phyloP scores from a whole-genome alignment of 2,329 filamentous ascomycete genomes.

The Tolypocladium pustulatum region DNA sequence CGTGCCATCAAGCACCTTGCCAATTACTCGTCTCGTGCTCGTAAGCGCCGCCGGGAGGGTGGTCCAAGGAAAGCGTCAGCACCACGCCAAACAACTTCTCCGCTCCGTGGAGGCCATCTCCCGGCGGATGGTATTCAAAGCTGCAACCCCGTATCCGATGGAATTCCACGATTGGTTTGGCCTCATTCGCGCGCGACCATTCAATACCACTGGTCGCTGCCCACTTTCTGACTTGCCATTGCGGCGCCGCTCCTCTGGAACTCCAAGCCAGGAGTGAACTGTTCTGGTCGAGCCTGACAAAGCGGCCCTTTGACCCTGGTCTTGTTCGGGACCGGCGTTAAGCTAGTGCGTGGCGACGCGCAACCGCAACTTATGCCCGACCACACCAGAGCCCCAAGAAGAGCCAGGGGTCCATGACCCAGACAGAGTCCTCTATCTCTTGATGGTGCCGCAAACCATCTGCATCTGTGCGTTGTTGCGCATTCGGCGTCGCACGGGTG shows the following conservation, averaged over 20 bases:
- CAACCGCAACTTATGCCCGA: background rate
- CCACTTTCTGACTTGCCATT: background rate
- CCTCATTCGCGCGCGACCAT: background rate
- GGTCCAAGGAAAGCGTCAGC: background rate
- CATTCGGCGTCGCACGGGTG: background rate
- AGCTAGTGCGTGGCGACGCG: background rate
- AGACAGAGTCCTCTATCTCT: background rate
- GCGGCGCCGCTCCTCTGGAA: background rate
- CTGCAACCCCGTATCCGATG: background rate
- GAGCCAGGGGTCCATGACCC: background rate
- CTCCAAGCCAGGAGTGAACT: background rate
- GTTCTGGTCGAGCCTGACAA: background rate
- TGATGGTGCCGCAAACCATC: background rate
- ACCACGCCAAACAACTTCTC: background rate
- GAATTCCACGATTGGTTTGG: background rate
- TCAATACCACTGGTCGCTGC: background rate
- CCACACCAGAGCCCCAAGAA: background rate
- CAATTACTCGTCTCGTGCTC: background rate
- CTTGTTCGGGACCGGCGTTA: background rate
- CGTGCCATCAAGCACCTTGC: background rate
- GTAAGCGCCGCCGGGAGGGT: background rate
- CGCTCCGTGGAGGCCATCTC: background rate
- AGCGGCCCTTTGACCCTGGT: background rate
- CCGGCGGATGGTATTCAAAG: background rate
- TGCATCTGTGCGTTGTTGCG: background rate